These are phyloP conservation scores for Hymenochaete sp. DNA, from an alignment of 1,284 basidiomycete species.

Conservation along the genomic window DNA sequence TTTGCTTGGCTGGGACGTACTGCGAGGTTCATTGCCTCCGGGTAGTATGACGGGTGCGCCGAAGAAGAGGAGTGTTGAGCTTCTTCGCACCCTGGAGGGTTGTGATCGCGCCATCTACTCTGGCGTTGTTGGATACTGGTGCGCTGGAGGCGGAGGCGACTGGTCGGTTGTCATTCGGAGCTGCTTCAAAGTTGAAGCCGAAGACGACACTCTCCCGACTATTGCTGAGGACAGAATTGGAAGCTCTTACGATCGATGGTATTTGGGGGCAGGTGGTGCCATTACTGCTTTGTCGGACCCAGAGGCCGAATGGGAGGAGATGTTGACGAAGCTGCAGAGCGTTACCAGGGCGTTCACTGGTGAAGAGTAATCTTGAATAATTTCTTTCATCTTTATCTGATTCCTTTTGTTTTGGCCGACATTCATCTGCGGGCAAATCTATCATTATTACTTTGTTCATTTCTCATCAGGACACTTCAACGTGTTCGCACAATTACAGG, in stretches of 20 bases:
- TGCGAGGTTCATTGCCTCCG: slow-evolving; percentile 79
- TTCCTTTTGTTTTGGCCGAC: no score
- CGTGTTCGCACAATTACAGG: no score
- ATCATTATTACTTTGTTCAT: no score
- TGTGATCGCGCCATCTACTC: slow-evolving; percentile 78
- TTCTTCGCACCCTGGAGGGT: slow-evolving; percentile 77
- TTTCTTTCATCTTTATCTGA: no score
- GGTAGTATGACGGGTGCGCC: slow-evolving; percentile 99
- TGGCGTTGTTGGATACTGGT: slow-evolving; percentile 91
- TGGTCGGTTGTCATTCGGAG: slow-evolving; percentile 96
- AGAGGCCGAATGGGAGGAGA: slow-evolving; percentile 90
- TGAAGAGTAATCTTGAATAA: slow-evolving; percentile 2
- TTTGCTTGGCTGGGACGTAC: slow-evolving; percentile 68
- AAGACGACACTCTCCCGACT: slow-evolving; percentile 16
- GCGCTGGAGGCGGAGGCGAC: slow-evolving; percentile 82
- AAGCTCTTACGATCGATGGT: slow-evolving; percentile 48
- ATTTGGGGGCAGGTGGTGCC: slow-evolving; percentile 87
- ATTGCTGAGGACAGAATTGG: slow-evolving; percentile 19
- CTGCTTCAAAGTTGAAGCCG: slow-evolving; percentile 64
- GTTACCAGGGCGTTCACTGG: slow-evolving; percentile 52
- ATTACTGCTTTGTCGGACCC: slow-evolving; percentile 90
- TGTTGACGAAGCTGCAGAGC: slow-evolving; percentile 75
- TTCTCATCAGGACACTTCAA: no score
- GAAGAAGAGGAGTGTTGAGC: slow-evolving; percentile 88
- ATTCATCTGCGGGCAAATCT: no score